Evolutionary conservation across 1,139 yeast genomes (phyloP).

Genomic region (Zygoascus hellenicus): DNA sequence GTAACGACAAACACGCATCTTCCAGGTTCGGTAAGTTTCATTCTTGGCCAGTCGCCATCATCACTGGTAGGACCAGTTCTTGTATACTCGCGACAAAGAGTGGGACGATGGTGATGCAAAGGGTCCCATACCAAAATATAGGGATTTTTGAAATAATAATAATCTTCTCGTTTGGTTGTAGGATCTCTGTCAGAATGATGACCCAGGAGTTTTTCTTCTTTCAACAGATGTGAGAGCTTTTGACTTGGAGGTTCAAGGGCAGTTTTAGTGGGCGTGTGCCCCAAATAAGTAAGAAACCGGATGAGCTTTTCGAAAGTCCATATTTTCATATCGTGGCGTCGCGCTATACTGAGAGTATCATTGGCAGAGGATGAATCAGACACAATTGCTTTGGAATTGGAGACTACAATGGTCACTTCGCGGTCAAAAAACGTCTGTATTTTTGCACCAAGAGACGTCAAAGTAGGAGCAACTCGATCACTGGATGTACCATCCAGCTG

Average conservation of each 20-base stretch:
- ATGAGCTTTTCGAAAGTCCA: slow-evolving; percentile 87
- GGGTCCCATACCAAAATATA: slow-evolving; percentile 79
- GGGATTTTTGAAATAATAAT: slow-evolving; percentile 71
- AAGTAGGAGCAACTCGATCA: slow-evolving; percentile 44
- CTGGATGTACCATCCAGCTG: slow-evolving; percentile 49
- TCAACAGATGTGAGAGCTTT: slow-evolving; percentile 57
- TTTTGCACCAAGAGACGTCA: slow-evolving; percentile 32
- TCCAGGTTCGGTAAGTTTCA: slow-evolving; percentile 36
- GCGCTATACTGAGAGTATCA: slow-evolving; percentile 65
- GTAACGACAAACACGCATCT: slow-evolving; percentile 67
- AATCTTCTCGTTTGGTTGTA: slow-evolving; percentile 74
- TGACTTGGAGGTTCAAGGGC: slow-evolving; percentile 11
- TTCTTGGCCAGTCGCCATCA: slow-evolving; percentile 48
- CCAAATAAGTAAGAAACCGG: slow-evolving; percentile 68
- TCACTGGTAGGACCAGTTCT: slow-evolving; percentile 37
- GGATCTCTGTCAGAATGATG: slow-evolving; percentile 82
- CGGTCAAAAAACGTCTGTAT: slow-evolving; percentile 72
- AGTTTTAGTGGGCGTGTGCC: slow-evolving; percentile 26
- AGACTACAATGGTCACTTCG: slow-evolving; percentile 74
- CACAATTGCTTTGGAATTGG: slow-evolving; percentile 43
- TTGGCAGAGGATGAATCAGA: slow-evolving; percentile 40
- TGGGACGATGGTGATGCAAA: slow-evolving; percentile 72
- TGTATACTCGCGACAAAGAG: slow-evolving; percentile 77
- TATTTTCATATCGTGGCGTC: slow-evolving; percentile 58
- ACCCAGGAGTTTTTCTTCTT: slow-evolving; percentile 80